phyloP scores from a whole-genome alignment of 1,284 basidiomycete species.

The Marasmius tenuissimus region DNA sequence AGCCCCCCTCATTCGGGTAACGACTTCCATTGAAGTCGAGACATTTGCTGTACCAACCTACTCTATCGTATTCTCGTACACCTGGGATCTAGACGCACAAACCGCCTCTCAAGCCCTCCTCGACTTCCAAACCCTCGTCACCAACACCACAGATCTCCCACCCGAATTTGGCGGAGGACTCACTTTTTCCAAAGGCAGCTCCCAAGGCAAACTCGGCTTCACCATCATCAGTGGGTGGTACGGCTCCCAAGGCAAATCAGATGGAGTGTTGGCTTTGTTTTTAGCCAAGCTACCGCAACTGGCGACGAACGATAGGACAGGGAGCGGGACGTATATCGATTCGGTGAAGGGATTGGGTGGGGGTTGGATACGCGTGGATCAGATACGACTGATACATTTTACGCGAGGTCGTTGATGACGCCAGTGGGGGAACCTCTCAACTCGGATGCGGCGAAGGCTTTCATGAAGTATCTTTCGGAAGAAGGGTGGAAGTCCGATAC shows the following conservation, averaged over 20 bases:
- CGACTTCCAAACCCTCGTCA: slow-evolving; percentile 17
- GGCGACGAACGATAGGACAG: slow-evolving; percentile 16
- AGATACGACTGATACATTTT: slow-evolving; percentile 22
- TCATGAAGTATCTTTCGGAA: slow-evolving; percentile 16
- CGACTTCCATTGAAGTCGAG: slow-evolving; percentile 25
- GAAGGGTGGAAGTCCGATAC: slow-evolving; percentile 16
- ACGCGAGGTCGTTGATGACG: slow-evolving; percentile 23
- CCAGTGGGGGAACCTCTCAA: slow-evolving; percentile 17
- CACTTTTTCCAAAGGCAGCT: slow-evolving; percentile 1
- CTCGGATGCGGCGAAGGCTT: slow-evolving; percentile 11
- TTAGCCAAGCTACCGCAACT: slow-evolving; percentile 26
- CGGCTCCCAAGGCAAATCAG: not conserved
- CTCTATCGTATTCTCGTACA: slow-evolving; percentile 21
- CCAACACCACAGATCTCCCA: slow-evolving; percentile 11
- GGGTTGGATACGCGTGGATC: not conserved
- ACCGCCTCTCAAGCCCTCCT: slow-evolving; percentile 15
- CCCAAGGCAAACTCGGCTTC: slow-evolving; percentile 4
- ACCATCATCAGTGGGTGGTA: slow-evolving; percentile 9
- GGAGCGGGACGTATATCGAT: slow-evolving; percentile 26
- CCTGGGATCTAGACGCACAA: slow-evolving; percentile 12
- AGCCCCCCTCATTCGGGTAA: slow-evolving; percentile 30
- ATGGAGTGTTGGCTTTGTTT: slow-evolving; percentile 25
- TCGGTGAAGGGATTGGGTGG: not conserved
- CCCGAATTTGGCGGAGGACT: slow-evolving; percentile 14
- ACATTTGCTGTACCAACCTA: slow-evolving; percentile 25